Percentiles rank a stretch among this genome's conserved stretches.
phyloP scores from a whole-genome alignment of 257 asterid species.

The Solanum megistacrolobum region DNA sequence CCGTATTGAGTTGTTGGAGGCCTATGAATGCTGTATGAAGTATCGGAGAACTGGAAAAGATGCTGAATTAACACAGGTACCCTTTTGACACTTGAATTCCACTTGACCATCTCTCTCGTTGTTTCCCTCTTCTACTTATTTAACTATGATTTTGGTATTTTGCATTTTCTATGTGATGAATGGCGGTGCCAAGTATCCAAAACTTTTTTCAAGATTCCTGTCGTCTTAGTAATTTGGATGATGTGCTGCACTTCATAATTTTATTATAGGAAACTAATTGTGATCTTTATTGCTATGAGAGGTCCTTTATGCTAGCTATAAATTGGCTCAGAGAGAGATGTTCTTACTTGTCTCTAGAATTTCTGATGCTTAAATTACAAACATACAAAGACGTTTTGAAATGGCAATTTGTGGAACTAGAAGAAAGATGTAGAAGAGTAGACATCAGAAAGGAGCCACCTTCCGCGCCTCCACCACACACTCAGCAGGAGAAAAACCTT shows the following conservation, averaged over 20 bases:
- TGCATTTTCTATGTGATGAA: background rate
- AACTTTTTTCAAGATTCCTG: background rate
- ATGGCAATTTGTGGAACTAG: background rate
- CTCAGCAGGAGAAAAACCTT: background rate
- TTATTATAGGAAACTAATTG: background rate
- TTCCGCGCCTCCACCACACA: background rate
- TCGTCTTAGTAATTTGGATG: background rate
- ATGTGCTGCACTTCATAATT: background rate
- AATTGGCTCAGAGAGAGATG: background rate
- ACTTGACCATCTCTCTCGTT: background rate
- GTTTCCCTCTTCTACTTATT: background rate
- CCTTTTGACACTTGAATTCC: background rate
- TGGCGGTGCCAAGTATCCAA: background rate
- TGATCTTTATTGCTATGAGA: background rate
- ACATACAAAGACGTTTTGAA: background rate
- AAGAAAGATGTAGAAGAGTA: background rate
- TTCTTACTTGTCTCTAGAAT: background rate
- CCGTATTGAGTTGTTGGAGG: constrained; percentile 82
- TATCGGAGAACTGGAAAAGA: constrained; percentile 76
- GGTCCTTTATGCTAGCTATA: background rate
- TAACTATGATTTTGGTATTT: background rate
- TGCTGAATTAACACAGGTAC: constrained; percentile 97
- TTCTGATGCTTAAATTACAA: background rate
- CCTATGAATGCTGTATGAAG: constrained; percentile 82
- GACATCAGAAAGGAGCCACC: background rate